Percentiles rank a stretch among this genome's conserved stretches.
Evolutionary conservation across 129 eudicot genomes (phyloP).

Genomic region (Flaveria robusta): DNA sequence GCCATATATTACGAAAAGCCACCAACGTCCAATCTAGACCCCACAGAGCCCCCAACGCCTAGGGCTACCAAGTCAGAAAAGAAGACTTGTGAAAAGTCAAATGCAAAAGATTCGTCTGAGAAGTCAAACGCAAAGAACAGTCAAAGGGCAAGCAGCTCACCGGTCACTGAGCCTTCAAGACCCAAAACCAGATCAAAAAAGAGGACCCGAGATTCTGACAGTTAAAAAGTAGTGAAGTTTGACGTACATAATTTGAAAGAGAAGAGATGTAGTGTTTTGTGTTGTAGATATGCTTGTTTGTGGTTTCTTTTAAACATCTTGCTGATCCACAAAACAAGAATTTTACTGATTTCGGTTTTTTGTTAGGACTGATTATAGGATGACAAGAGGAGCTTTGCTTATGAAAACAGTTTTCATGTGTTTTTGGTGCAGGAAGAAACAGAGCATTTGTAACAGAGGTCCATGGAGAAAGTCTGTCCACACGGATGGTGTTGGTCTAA

Average conservation of each 20-base stretch:
- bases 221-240: slow-evolving; percentile 20
- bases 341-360: background rate
- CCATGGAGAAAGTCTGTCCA: no score
- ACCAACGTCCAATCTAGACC: slow-evolving; percentile 26
- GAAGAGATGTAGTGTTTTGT: slow-evolving; percentile 23
- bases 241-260: slow-evolving; percentile 16
- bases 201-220: slow-evolving; percentile 36
- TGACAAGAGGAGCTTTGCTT: no score
- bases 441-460: no score
- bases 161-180: slow-evolving; percentile 37
- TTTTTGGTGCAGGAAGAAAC: no score
- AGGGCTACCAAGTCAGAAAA: slow-evolving; percentile 34
- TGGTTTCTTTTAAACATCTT: slow-evolving; percentile 18
- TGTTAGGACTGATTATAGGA: no score
- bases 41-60: slow-evolving; percentile 33
- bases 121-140: slow-evolving; percentile 37
- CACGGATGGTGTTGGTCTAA: no score
- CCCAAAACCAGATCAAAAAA: slow-evolving; percentile 47
- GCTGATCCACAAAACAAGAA: slow-evolving; percentile 13
- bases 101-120: slow-evolving; percentile 29
- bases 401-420: no score
- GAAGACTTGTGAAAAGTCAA: slow-evolving; percentile 38
- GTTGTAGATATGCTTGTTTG: slow-evolving; percentile 24
- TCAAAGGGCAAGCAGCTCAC: slow-evolving; percentile 37
- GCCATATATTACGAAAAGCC: slow-evolving; percentile 59